Evolutionary conservation across 2,329 filamentous ascomycete species (phyloP).

Genomic region (Ceratocystis ficicola): DNA sequence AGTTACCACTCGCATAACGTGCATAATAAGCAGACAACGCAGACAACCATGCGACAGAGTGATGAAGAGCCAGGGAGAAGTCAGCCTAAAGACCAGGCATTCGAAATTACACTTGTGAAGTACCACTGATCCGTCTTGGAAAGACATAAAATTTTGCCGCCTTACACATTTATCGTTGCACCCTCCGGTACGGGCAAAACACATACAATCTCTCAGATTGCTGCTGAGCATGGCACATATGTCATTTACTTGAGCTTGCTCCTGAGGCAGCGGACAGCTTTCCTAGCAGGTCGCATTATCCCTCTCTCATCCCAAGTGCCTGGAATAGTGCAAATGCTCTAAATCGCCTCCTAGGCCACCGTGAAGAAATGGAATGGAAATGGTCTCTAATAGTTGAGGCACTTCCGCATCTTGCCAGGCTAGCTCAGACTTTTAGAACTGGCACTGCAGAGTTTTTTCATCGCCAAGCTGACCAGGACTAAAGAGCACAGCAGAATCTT

Average conservation of each 20-base stretch:
- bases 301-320: not conserved
- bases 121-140: no score
- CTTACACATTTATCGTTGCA: not conserved
- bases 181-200: not conserved
- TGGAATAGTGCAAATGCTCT: no score
- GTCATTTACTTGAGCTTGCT: not conserved
- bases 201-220: not conserved
- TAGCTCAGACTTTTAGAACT: not conserved
- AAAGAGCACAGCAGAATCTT: not conserved
- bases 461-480: not conserved
- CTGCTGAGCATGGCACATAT: not conserved
- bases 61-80: no score
- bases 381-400: not conserved
- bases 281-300: not conserved
- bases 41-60: no score
- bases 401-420: not conserved
- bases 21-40: no score
- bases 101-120: no score
- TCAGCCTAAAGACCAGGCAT: no score
- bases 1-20: no score
- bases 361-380: no score
- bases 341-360: no score
- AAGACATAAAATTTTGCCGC: no score
- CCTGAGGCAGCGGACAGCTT: not conserved
- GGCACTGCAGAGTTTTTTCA: not conserved